Conservation (phyloP, 73 alveolate species). For the Symbiodinium pilosum region DNA sequence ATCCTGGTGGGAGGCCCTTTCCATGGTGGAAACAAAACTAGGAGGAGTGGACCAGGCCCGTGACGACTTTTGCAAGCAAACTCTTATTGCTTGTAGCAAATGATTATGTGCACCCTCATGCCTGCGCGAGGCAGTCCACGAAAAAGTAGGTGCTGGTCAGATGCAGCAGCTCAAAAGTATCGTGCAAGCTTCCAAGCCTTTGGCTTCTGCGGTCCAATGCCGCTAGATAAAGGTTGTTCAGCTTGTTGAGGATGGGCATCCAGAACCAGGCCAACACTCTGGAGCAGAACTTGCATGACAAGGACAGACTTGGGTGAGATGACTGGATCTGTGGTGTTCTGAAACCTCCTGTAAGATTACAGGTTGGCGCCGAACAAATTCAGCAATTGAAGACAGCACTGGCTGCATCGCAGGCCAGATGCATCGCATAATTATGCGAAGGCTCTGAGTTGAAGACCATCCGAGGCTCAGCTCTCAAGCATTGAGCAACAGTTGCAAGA, state of each 20-base stretch:
- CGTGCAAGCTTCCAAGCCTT: slow-evolving; percentile 11
- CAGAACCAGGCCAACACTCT: slow-evolving; percentile 78
- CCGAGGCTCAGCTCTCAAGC: slow-evolving; percentile 41
- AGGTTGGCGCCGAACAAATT: slow-evolving; percentile 83
- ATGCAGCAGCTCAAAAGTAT: slow-evolving; percentile 90
- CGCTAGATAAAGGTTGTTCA: no score
- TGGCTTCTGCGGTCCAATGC: neutral
- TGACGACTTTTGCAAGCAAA: no score
- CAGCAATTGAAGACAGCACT: slow-evolving; percentile 33
- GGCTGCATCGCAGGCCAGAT: slow-evolving; percentile 33
- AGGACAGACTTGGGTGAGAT: neutral
- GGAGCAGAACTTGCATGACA: slow-evolving; percentile 89
- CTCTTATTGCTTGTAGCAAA: no score
- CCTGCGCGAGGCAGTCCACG: slow-evolving; percentile 55
- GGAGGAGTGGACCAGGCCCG: slow-evolving; percentile 79
- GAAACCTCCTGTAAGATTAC: neutral
- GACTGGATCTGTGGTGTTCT: neutral
- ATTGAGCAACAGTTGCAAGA: slow-evolving; percentile 63
- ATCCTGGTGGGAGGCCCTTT: neutral
- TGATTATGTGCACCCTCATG: no score
- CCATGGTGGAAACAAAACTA: slow-evolving; percentile 75
- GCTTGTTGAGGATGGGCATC: slow-evolving; percentile 64
- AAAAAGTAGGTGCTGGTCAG: slow-evolving; percentile 83
- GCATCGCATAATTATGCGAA: neutral
- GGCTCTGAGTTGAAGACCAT: neutral